Conservation (phyloP, 2,329 filamentous ascomycete species). For the Exophiala spinifera region DNA sequence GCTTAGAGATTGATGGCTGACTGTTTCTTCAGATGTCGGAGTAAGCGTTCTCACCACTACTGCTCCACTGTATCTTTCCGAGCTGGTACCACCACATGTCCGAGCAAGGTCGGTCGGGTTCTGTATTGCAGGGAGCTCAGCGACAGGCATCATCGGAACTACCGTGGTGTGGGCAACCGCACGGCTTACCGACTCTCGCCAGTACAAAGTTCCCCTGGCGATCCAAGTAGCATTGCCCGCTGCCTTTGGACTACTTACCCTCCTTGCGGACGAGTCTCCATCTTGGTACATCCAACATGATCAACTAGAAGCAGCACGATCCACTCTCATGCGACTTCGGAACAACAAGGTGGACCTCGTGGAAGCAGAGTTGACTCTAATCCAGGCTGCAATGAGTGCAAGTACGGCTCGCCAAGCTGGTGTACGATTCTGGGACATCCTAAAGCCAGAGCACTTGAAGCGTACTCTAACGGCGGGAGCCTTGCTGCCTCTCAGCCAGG, state of each 20-base stretch:
- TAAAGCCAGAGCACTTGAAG: conserved; percentile 35
- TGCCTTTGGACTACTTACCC: conserved; percentile 32
- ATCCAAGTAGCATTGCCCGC: conserved; percentile 36
- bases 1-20: neutral
- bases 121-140: conserved; percentile 19
- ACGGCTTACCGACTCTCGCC: conserved; percentile 28
- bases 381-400: conserved; percentile 28
- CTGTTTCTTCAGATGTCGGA: conserved; percentile 41
- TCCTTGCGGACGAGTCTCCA: conserved; percentile 36
- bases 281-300: conserved; percentile 31
- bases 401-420: conserved; percentile 28
- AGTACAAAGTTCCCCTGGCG: conserved; percentile 38
- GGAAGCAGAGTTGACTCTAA: conserved; percentile 6
- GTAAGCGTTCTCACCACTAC: conserved; percentile 54
- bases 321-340: neutral
- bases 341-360: conserved; percentile 7
- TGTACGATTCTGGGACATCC: conserved; percentile 38
- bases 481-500: conserved; percentile 38
- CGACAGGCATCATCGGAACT: conserved; percentile 36
- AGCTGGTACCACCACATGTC: conserved; percentile 49
- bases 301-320: neutral
- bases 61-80: conserved; percentile 53
- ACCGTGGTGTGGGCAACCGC: conserved; percentile 36
- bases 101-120: conserved; percentile 32
- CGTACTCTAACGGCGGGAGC: conserved; percentile 38